Base-by-base conservation (phyloP, 306 rosid genomes). In the Gynostemma pentaphyllum region DNA sequence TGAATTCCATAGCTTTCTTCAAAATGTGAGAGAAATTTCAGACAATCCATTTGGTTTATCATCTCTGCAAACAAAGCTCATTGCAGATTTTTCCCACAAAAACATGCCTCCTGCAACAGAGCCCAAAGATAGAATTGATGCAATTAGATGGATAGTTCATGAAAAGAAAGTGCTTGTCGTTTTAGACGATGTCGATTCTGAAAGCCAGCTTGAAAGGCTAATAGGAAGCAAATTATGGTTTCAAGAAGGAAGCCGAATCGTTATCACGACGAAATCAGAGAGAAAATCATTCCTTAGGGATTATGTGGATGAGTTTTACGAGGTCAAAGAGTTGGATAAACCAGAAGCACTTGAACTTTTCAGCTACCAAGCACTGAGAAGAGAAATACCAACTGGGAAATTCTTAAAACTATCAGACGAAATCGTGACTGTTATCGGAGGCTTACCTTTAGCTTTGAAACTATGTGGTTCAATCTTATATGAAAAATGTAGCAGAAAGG, bases 391-490 rank as follows among this genome's bases (percentile, higher is more conserved):
- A 5, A 42, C 72, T 13, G 39, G 41, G 0, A 14, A 14, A 7
- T 53, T 78, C 40, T 9, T 18, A 37, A 4, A 59, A 0, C 26
- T 78, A 8, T 82, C 87, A 7, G 2, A 76, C 37, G 9, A 80
- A 64, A 87, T 80, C 4, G 88, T 87, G 63, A 22, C 56, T 46
- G 78, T 76, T 1, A 82, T 90, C 0, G 85, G 91, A 60, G 37
- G 68, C 49, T 22, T 87, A 59, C 95, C 95, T 4, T 67, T 87
- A 81, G 90, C 95, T 37, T 18, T 87, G 28, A 88, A 87, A 80
- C 86, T 87, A 44, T 76, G 80, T 48, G 91, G 88, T 24, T 84
- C 85, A 5, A 41, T 70, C 59, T 63, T 84, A 66, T 80, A 68
- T 46, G 78, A 40, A n/a, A 82, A 68, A 69, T 75, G 87, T 29